phyloP scores from a whole-genome alignment of 129 eudicot genomes.

The Deinandra increscens region DNA sequence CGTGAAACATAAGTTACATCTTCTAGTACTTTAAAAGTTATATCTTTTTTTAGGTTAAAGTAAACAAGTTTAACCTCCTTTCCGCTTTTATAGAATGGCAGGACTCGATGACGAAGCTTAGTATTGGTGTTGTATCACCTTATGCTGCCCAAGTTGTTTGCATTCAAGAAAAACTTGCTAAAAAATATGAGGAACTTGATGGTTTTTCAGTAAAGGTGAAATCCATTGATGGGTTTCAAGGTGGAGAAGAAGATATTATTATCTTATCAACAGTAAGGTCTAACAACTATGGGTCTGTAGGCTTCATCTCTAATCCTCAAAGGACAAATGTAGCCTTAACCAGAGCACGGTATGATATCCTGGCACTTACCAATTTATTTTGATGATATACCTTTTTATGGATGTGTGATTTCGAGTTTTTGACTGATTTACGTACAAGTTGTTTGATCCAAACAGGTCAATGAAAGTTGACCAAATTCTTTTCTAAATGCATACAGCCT shows the following conservation, averaged over 20 bases:
- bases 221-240: slow-evolving; percentile 79
- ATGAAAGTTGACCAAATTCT: neutral
- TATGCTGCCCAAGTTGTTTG: slow-evolving; percentile 80
- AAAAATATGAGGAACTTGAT: slow-evolving; percentile 39
- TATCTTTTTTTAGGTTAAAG: neutral
- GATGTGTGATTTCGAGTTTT: neutral
- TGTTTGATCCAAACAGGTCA: neutral
- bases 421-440: neutral
- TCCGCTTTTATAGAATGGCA: slow-evolving; percentile 42
- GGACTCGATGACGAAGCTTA: slow-evolving; percentile 34
- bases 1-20: no score
- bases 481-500: no score
- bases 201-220: slow-evolving; percentile 57
- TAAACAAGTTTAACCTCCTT: neutral
- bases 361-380: neutral
- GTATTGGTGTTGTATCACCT: slow-evolving; percentile 69
- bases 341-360: slow-evolving; percentile 57
- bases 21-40: no score
- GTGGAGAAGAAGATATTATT: slow-evolving; percentile 68
- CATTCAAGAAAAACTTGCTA: slow-evolving; percentile 45
- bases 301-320: slow-evolving; percentile 46
- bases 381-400: neutral
- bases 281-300: slow-evolving; percentile 48
- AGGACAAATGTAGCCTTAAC: slow-evolving; percentile 76
- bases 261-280: slow-evolving; percentile 75